Conservation (phyloP, 2,329 filamentous ascomycete genomes). For the Orbilia javanica region DNA sequence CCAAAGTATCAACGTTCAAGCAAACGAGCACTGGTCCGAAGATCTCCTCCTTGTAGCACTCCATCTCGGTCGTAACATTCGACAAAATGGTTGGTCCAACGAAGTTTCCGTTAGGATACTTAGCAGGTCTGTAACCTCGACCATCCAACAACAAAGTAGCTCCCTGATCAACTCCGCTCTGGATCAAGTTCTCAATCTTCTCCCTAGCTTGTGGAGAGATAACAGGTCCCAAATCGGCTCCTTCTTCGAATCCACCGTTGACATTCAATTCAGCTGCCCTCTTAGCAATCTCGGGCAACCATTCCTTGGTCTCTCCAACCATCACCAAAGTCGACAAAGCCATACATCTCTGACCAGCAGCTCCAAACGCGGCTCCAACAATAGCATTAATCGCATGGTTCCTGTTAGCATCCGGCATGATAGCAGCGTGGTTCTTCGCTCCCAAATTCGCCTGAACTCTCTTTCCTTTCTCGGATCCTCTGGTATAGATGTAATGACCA, state of each 20-base stretch:
- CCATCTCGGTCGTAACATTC: constrained; percentile 83
- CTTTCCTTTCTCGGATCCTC: constrained; percentile 86
- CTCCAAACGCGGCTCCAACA: constrained; percentile 84
- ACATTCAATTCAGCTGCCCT: constrained; percentile 79
- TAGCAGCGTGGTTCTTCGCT: constrained; percentile 86
- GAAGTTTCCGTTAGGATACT: constrained; percentile 87
- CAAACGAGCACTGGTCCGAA: constrained; percentile 87
- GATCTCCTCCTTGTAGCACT: constrained; percentile 86
- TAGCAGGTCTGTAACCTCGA: constrained; percentile 78
- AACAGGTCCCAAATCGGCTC: constrained; percentile 83
- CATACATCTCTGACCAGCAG: constrained; percentile 88
- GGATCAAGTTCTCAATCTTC: constrained; percentile 81
- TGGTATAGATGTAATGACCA: constrained; percentile 80
- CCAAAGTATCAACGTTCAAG: constrained; percentile 80
- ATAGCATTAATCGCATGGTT: constrained; percentile 89
- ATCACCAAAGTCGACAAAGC: constrained; percentile 84
- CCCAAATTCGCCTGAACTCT: constrained; percentile 88
- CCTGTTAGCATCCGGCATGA: constrained; percentile 89
- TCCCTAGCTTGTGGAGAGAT: constrained; percentile 83
- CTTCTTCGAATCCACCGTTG: constrained; percentile 83
- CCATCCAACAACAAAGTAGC: constrained; percentile 86
- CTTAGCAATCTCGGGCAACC: constrained; percentile 82
- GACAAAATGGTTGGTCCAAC: constrained; percentile 83
- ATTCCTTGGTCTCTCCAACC: constrained; percentile 86
- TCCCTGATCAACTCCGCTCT: constrained; percentile 81